phyloP scores from a whole-genome alignment of 2,329 filamentous ascomycete species.

The Trichoderma afroharzianum region DNA sequence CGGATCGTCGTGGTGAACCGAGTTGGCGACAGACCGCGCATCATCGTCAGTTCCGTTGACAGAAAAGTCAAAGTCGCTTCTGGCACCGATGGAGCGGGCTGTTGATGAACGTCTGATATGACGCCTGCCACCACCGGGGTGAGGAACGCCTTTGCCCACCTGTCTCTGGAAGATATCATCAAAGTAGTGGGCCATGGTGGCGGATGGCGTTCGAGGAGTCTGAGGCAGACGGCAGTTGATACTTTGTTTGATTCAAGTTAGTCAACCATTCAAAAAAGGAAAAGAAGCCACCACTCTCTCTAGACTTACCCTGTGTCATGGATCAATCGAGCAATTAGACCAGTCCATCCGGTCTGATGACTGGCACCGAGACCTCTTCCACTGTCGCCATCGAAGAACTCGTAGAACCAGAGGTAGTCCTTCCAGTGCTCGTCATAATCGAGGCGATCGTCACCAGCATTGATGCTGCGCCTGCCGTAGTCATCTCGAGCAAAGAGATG shows the following conservation, averaged over 20 bases:
- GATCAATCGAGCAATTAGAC: conserved; percentile 92
- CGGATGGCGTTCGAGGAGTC: conserved; percentile 82
- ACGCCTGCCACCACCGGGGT: conserved; percentile 41
- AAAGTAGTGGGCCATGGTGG: conserved; percentile 88
- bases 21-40: conserved; percentile 31
- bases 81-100: conserved; percentile 74
- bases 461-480: conserved; percentile 83
- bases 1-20: conserved; percentile 34
- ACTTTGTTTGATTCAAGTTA: conserved; percentile 43
- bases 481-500: conserved; percentile 84
- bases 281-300: neutral
- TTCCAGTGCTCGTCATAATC: conserved; percentile 94
- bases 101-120: conserved; percentile 75
- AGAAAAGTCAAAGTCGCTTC: conserved; percentile 69
- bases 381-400: conserved; percentile 93
- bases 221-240: conserved; percentile 88
- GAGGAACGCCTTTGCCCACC: conserved; percentile 34
- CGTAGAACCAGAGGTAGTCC: conserved; percentile 82
- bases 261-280: neutral
- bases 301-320: conserved; percentile 85
- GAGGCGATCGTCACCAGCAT: conserved; percentile 76
- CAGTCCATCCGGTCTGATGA: conserved; percentile 96
- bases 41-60: conserved; percentile 45
- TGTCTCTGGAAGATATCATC: conserved; percentile 73
- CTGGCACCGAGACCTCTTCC: conserved; percentile 86